Conservation (phyloP, 768 basidiomycete genomes). For the Tylopilus sp. region DNA sequence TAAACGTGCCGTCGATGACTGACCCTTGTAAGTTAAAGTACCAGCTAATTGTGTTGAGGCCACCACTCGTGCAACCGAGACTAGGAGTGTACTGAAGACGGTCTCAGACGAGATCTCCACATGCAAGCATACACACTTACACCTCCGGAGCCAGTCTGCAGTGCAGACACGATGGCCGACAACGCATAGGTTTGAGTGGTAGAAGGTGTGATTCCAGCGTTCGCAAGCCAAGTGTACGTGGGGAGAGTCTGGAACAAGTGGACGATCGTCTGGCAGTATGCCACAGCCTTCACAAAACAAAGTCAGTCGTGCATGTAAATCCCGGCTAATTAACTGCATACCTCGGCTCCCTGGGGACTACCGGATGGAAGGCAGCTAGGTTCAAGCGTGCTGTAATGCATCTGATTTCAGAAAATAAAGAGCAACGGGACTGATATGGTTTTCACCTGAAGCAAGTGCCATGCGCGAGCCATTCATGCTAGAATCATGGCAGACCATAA, state of each 20-base stretch:
- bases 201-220: constrained; percentile 74
- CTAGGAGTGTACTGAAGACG: constrained; percentile 43
- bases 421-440: background rate
- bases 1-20: constrained; percentile 61
- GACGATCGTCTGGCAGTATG: constrained; percentile 59
- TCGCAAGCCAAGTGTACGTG: constrained; percentile 67
- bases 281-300: constrained; percentile 49
- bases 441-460: constrained; percentile 47
- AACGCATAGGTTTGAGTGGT: constrained; percentile 54
- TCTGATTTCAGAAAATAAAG: background rate
- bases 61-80: constrained; percentile 40
- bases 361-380: constrained; percentile 56
- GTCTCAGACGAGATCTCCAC: background rate
- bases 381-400: constrained; percentile 49
- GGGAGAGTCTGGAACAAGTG: constrained; percentile 63
- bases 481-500: constrained; percentile 20
- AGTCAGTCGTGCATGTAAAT: background rate
- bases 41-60: constrained; percentile 49
- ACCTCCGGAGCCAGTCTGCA: constrained; percentile 54
- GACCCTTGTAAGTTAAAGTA: constrained; percentile 67
- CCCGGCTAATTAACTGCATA: constrained; percentile 19
- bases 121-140: constrained; percentile 9
- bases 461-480: constrained; percentile 70
- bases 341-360: constrained; percentile 61
- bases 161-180: constrained; percentile 47